These are phyloP conservation scores for Colletotrichum sidae DNA, from an alignment of 2,329 filamentous ascomycete species.

Conservation along the genomic window DNA sequence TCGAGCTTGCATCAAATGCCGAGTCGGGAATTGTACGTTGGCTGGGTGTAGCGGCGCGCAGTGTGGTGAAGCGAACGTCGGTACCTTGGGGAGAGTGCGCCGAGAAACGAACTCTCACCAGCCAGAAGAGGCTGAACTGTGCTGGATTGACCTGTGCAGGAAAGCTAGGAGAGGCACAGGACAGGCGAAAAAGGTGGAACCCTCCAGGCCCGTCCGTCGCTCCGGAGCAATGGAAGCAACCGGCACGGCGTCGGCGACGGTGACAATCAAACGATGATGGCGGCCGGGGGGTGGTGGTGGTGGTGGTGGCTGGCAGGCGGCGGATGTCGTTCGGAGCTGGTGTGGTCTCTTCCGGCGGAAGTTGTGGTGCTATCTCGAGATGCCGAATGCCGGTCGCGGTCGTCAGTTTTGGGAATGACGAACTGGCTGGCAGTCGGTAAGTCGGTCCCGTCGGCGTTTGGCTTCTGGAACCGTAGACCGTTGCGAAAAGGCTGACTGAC, in stretches of 20 bases:
- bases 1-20: slow-evolving; percentile 27
- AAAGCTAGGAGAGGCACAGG: neutral
- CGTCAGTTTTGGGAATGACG: neutral
- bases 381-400: slow-evolving; percentile 14
- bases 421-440: neutral
- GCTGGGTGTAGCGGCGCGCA: neutral
- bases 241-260: neutral
- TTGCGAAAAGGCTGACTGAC: neutral
- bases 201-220: slow-evolving; percentile 17
- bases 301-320: neutral
- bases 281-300: neutral
- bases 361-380: slow-evolving; percentile 27
- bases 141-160: neutral
- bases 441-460: too few species aligned
- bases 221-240: slow-evolving; percentile 1
- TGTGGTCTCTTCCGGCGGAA: slow-evolving; percentile 21
- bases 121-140: neutral
- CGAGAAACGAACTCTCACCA: neutral
- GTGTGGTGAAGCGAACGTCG: too few species aligned
- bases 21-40: neutral
- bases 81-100: neutral
- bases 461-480: neutral
- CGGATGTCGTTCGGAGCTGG: slow-evolving; percentile 27
- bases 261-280: neutral
- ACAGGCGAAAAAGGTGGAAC: slow-evolving; percentile 28